Conservation (phyloP, 495 filamentous ascomycete genomes). For the Daldinia vernicosa region DNA sequence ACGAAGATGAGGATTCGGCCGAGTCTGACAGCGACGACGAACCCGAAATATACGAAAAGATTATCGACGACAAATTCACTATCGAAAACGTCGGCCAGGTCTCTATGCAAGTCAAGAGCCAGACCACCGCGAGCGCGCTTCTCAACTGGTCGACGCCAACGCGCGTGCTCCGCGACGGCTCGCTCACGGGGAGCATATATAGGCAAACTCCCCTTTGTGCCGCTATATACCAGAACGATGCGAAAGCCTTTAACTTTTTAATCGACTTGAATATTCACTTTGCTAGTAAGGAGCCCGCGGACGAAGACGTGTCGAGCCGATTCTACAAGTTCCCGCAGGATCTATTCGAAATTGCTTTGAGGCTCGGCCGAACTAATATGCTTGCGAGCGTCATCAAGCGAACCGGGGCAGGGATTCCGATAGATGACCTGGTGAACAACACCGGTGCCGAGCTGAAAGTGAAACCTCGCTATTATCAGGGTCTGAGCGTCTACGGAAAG, state of each 20-base stretch:
- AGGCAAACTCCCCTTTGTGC: conserved; percentile 42
- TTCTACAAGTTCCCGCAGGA: conserved; percentile 49
- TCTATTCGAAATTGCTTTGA: conserved; percentile 46
- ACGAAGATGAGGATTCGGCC: conserved; percentile 41
- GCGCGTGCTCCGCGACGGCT: conserved; percentile 37
- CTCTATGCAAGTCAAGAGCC: conserved; percentile 68
- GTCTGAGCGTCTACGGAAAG: conserved; percentile 73
- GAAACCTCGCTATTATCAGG: conserved; percentile 75
- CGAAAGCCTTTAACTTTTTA: conserved; percentile 49
- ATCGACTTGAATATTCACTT: conserved; percentile 48
- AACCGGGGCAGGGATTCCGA: conserved; percentile 69
- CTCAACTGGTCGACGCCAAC: conserved; percentile 47
- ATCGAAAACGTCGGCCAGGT: conserved; percentile 75
- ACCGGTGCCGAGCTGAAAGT: conserved; percentile 65
- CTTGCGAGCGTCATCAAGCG: conserved; percentile 54
- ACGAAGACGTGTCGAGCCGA: conserved; percentile 35
- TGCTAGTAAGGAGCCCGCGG: conserved; percentile 31
- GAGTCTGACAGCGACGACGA: conserved; percentile 35
- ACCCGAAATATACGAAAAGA: conserved; percentile 59
- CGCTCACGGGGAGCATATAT: neutral
- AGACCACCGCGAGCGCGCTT: conserved; percentile 58
- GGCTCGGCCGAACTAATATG: conserved; percentile 49
- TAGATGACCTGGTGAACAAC: conserved; percentile 67
- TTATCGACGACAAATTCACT: conserved; percentile 70
- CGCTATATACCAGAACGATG: conserved; percentile 48